A percentile compares a stretch with the other conserved stretches of the same genome.
Evolutionary conservation across 192 early-diverging fungal species (phyloP).

Genomic region (Pilobolus umbonatus): DNA sequence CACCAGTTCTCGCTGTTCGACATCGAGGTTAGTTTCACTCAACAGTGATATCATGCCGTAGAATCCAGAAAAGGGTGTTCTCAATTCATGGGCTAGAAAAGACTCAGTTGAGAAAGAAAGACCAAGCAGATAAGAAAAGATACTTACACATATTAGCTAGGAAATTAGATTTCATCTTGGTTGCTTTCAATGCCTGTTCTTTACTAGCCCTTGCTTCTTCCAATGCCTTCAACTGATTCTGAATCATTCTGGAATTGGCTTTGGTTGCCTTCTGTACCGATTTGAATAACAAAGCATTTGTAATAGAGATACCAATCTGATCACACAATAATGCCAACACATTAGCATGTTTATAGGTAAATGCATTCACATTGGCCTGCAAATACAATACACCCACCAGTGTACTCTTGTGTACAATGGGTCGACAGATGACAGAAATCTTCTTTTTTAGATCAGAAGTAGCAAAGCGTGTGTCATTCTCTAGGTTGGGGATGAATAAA

Average conservation of each 20-base stretch:
- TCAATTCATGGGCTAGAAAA: constrained; percentile 22
- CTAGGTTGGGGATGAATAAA: constrained; percentile 28
- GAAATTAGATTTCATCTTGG: constrained; percentile 42
- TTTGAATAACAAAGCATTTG: constrained; percentile 42
- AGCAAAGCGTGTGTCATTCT: constrained; percentile 24
- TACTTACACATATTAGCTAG: constrained; percentile 45
- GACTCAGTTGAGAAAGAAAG: background rate
- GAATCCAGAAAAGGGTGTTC: constrained; percentile 43
- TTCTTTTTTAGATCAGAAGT: constrained; percentile 4
- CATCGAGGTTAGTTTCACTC: constrained; percentile 36
- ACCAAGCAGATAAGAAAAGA: background rate
- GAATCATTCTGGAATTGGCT: constrained; percentile 17
- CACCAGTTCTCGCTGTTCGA: constrained; percentile 48
- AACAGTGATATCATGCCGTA: constrained; percentile 42
- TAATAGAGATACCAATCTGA: constrained; percentile 44
- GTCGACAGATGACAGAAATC: constrained; percentile 37
- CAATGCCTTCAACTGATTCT: constrained; percentile 17
- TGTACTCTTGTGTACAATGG: constrained; percentile 39
- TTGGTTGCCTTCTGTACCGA: constrained; percentile 31
- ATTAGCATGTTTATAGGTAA: constrained; percentile 24
- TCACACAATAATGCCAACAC: constrained; percentile 42
- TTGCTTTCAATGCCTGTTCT: constrained; percentile 39
- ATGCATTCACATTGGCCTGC: constrained; percentile 23
- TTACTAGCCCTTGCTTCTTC: constrained; percentile 23
- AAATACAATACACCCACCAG: constrained; percentile 42